Conservation (phyloP, 352 stramenopile species). For the Pythium aphanidermatum region DNA sequence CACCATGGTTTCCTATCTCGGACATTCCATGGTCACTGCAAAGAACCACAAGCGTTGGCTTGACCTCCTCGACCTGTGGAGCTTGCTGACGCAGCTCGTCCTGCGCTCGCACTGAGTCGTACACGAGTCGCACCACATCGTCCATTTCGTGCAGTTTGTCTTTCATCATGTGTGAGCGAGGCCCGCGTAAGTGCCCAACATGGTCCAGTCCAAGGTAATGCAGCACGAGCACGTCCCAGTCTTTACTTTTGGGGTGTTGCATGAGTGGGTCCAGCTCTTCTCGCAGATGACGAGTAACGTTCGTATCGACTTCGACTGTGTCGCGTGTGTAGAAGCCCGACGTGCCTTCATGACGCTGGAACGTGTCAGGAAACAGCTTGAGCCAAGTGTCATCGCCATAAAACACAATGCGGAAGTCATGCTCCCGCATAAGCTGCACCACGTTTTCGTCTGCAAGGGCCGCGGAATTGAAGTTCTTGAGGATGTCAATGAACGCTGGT, state of each 20-base stretch:
- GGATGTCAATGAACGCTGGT: conserved; percentile 85
- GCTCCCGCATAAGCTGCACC: conserved; percentile 40
- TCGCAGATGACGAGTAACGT: conserved; percentile 77
- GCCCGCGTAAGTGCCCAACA: conserved; percentile 73
- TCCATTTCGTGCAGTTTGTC: conserved; percentile 87
- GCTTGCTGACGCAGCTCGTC: conserved; percentile 29
- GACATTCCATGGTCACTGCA: conserved; percentile 90
- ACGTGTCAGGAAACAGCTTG: conserved; percentile 72
- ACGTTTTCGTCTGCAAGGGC: conserved; percentile 74
- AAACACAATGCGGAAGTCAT: conserved; percentile 64
- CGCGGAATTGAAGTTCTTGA: conserved; percentile 89
- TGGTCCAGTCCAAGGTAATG: conserved; percentile 88
- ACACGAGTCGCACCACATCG: conserved; percentile 47
- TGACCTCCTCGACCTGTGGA: conserved; percentile 11
- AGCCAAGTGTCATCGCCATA: conserved; percentile 91
- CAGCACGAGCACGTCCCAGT: conserved; percentile 84
- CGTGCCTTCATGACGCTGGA: conserved; percentile 67
- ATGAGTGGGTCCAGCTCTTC: conserved; percentile 82
- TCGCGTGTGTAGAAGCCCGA: conserved; percentile 87
- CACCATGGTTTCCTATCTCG: conserved; percentile 83
- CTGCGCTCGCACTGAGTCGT: conserved; percentile 50
- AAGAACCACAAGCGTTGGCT: conserved; percentile 64
- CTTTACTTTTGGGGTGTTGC: conserved; percentile 44
- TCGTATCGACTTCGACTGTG: conserved; percentile 80
- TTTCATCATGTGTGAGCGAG: conserved; percentile 68